Evolutionary conservation across 305 asterid species (phyloP).

Genomic region (Lippia alba): DNA sequence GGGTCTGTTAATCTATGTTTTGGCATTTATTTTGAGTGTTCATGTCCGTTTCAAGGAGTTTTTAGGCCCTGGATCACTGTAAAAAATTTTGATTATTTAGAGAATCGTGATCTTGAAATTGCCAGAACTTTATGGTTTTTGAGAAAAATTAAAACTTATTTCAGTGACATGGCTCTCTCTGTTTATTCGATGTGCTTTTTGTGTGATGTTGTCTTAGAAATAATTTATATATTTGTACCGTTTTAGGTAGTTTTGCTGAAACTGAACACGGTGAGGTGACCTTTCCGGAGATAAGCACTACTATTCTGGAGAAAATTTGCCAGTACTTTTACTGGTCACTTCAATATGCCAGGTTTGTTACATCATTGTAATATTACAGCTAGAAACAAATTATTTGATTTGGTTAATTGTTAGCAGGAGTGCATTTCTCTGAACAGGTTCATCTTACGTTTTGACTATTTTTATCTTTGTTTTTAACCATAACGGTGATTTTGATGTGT

Average conservation of each 20-base stretch:
- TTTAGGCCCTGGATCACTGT: neutral
- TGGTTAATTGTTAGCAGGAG: neutral
- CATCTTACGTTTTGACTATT: conserved; percentile 1
- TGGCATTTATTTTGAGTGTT: conserved; percentile 5
- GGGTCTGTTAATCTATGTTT: neutral
- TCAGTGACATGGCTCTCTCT: neutral
- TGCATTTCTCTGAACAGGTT: conserved; percentile 13
- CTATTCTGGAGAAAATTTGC: conserved; percentile 91
- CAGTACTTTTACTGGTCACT: conserved; percentile 99
- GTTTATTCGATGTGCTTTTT: neutral
- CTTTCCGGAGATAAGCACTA: conserved; percentile 93
- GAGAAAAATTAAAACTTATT: neutral
- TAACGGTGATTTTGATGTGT: neutral
- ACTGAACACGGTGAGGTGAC: conserved; percentile 85
- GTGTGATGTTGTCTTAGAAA: neutral
- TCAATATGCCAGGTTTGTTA: conserved; percentile 85
- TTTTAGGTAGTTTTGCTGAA: conserved; percentile 84
- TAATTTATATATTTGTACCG: conserved; percentile 17
- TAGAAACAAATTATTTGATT: conserved; percentile 11
- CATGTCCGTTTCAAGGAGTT: neutral
- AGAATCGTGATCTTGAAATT: conserved; percentile 13
- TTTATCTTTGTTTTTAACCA: neutral
- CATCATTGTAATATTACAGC: neutral
- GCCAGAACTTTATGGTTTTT: conserved; percentile 7
- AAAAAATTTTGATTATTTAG: neutral